Conservation (phyloP, 2,329 filamentous ascomycete species). For the Phialemonium atrogriseum region DNA sequence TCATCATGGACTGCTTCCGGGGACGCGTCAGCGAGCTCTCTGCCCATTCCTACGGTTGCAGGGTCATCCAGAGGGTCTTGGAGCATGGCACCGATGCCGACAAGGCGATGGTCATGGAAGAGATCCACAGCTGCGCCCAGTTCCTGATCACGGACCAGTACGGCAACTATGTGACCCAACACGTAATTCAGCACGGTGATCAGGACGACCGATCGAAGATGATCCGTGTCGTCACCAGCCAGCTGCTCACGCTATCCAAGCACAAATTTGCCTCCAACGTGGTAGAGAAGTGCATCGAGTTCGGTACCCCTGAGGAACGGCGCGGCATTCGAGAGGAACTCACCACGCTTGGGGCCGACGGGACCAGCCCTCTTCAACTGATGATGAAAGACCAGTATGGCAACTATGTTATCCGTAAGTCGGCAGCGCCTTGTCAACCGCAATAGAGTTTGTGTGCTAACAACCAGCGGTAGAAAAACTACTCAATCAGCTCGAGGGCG, state of each 20-base stretch:
- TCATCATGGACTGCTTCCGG: constrained; percentile 74
- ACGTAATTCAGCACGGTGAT: constrained; percentile 74
- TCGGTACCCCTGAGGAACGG: constrained; percentile 61
- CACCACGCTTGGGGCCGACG: constrained; percentile 51
- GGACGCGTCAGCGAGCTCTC: constrained; percentile 68
- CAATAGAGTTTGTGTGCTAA: too few species aligned
- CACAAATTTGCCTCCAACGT: constrained; percentile 98
- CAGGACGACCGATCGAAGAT: constrained; percentile 64
- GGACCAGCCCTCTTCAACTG: constrained; percentile 60
- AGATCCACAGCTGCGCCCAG: constrained; percentile 66
- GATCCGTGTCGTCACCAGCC: constrained; percentile 62
- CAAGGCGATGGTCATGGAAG: constrained; percentile 62
- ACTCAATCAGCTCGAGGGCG: constrained; percentile 51
- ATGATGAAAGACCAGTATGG: constrained; percentile 88
- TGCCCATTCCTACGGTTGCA: constrained; percentile 77
- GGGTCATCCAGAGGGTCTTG: constrained; percentile 86
- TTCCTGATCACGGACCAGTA: constrained; percentile 78
- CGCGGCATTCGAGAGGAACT: constrained; percentile 59
- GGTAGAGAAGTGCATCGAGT: constrained; percentile 82
- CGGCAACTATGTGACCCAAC: constrained; percentile 94
- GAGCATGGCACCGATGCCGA: constrained; percentile 71
- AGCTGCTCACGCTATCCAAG: constrained; percentile 71
- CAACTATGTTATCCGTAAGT: constrained; percentile 95
- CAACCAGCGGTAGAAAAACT: constrained; percentile 77
- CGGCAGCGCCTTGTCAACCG: too few species aligned